A percentile compares a stretch with the other conserved stretches of the same genome.
Conservation (phyloP, 371 early-diverging fungal species). For the Smittium mucronatum region DNA sequence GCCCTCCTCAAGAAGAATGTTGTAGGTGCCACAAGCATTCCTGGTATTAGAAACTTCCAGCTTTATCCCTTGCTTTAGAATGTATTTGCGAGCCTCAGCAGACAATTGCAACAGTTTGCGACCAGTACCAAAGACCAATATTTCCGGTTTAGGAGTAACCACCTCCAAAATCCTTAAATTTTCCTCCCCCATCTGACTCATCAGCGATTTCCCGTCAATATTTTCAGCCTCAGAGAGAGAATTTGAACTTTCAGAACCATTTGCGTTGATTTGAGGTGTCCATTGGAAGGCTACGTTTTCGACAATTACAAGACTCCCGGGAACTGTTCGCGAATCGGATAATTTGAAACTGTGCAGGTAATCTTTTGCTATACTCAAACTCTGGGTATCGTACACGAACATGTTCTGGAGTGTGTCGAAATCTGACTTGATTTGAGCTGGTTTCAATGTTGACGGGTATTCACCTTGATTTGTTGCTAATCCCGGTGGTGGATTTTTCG, state of each 20-base stretch:
- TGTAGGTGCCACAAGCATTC: slow-evolving; percentile 12
- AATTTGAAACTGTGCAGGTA: slow-evolving; percentile 24
- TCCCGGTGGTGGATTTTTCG: not conserved
- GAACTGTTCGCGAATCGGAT: slow-evolving; percentile 15
- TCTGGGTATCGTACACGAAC: slow-evolving; percentile 7
- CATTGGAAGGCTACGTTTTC: slow-evolving; percentile 27
- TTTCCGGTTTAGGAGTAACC: slow-evolving; percentile 30
- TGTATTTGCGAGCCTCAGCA: slow-evolving; percentile 15
- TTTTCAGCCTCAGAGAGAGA: not conserved
- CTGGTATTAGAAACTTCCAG: slow-evolving; percentile 27
- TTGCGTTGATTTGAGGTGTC: slow-evolving; percentile 15
- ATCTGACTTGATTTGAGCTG: not conserved
- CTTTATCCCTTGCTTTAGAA: slow-evolving; percentile 25
- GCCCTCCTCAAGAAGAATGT: slow-evolving; percentile 11
- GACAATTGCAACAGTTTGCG: slow-evolving; percentile 15
- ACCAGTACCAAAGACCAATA: slow-evolving; percentile 30
- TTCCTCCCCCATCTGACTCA: not conserved
- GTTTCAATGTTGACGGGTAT: not conserved
- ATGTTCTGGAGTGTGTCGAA: slow-evolving; percentile 1
- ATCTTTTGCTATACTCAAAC: slow-evolving; percentile 13
- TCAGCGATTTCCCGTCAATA: not conserved
- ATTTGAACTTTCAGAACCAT: slow-evolving; percentile 14
- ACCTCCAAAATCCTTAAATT: slow-evolving; percentile 19
- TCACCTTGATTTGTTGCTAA: not conserved
- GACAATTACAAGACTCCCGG: slow-evolving; percentile 27